Base-by-base conservation (phyloP, 1,139 yeast species). In the Hyphopichia burtonii region DNA sequence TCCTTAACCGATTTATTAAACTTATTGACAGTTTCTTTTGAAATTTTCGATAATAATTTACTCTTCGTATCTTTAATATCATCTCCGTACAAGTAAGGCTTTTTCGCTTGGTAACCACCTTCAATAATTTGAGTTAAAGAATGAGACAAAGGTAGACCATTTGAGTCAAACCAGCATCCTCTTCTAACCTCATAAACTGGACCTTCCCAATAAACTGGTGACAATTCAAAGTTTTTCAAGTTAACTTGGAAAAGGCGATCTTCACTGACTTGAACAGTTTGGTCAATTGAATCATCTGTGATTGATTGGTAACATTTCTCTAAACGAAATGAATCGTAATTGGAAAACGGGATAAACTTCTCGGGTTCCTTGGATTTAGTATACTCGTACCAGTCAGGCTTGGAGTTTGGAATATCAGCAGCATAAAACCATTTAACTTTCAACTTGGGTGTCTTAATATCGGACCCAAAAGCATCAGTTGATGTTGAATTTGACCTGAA, bases 181-280 rank as follows among this genome's bases (percentile, higher is more conserved):
- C 98, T 66, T 31, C 96, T 71, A 1, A 91, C 87, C 48, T 86
- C 93, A 56, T 82, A 93, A 1, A 71, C 66, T 0, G 97, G 95
- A 1, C 98, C 98, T 2, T 81, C 83, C 98, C 98, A 91, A 59
- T 83, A 91, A 0, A 84, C 76, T 0, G 98, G 96, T 1, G 66
- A 51, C 51, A 91, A 61, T 41, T 74, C 74, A 58, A 81, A 73
- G 7, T 65, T 60, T 2, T 59, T 50, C 23, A 91, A 49, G 54
- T 88, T 80, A 2, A 90, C 96, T 52, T 82, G 79, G 53, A 86
- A 87, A 34, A 91, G 65, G 27, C 79, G 77, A 54, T 91, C 99
- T 53, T 89, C 96, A 54, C 85, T 85, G 3, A 91, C 97, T 2
- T 78, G 76, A 3, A 86, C 55, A 15, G 40, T 16, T n/a, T 44